phyloP scores from a whole-genome alignment of 441 rosid genomes.

The Populus hybrid region DNA sequence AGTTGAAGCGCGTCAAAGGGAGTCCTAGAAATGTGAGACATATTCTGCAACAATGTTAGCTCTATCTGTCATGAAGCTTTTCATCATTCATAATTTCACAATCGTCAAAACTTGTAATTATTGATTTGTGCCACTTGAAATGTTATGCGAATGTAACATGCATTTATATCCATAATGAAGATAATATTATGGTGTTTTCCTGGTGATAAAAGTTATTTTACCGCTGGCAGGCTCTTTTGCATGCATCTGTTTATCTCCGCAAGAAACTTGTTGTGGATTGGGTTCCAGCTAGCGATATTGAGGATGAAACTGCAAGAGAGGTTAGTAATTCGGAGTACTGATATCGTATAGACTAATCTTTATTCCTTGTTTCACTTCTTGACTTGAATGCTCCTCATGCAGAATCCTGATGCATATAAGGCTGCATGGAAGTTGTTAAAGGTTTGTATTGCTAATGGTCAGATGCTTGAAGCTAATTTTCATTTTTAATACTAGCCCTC shows the following conservation, averaged over 20 bases:
- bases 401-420: slow-evolving; percentile 36
- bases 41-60: neutral
- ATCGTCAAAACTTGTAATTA: neutral
- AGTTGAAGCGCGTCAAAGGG: neutral
- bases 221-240: slow-evolving; percentile 71
- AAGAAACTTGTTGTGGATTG: slow-evolving; percentile 72
- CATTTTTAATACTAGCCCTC: neutral
- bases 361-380: slow-evolving; percentile 21
- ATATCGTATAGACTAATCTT: neutral
- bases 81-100: neutral
- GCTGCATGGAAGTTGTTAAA: slow-evolving; percentile 41
- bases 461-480: neutral
- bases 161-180: neutral
- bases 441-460: slow-evolving; percentile 30
- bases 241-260: slow-evolving; percentile 67
- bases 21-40: neutral
- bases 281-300: slow-evolving; percentile 89
- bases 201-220: neutral
- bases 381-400: slow-evolving; percentile 10
- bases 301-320: slow-evolving; percentile 52
- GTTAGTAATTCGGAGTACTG: slow-evolving; percentile 29
- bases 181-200: neutral
- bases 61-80: neutral
- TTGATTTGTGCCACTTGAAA: neutral
- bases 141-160: neutral